These are phyloP conservation scores for Aureobasidium leucospermi DNA, from an alignment of 2,329 filamentous ascomycete genomes.

Conservation along the genomic window DNA sequence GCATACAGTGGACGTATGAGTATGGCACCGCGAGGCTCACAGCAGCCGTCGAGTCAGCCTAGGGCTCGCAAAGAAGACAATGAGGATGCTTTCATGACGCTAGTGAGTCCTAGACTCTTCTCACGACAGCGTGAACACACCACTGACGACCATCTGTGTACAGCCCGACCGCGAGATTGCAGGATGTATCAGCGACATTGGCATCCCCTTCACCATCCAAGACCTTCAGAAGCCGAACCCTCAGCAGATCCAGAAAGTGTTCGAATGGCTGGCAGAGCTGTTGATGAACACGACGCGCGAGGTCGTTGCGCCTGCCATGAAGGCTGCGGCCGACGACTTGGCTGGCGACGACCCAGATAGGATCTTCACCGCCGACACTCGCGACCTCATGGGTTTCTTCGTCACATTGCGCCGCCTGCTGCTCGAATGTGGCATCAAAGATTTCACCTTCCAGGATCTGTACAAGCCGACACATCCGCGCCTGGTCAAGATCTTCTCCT, in stretches of 20 bases:
- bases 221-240: conserved; percentile 93
- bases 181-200: conserved; percentile 94
- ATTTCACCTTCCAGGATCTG: conserved; percentile 89
- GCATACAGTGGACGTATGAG: conserved; percentile 46
- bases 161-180: conserved; percentile 74
- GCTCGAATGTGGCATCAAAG: conserved; percentile 78
- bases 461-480: conserved; percentile 86
- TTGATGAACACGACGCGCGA: conserved; percentile 90
- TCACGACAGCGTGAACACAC: conserved; percentile 15
- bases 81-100: conserved; percentile 44
- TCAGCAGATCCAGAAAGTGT: conserved; percentile 91
- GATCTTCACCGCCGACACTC: conserved; percentile 75
- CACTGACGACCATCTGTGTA: conserved; percentile 9
- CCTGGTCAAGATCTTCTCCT: conserved; percentile 90
- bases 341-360: conserved; percentile 73
- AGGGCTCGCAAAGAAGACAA: conserved; percentile 36
- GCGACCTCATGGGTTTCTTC: conserved; percentile 95
- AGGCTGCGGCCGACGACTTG: conserved; percentile 79
- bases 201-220: conserved; percentile 75
- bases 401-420: conserved; percentile 72
- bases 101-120: conserved; percentile 30
- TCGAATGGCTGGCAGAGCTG: conserved; percentile 94
- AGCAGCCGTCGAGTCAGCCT: conserved; percentile 26
- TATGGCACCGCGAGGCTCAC: conserved; percentile 35
- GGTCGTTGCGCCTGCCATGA: conserved; percentile 91